Percentiles rank a stretch among this genome's conserved stretches.
These are phyloP conservation scores for Dactylellina sp. DNA, from an alignment of 2,329 filamentous ascomycete genomes.

Conservation along the genomic window DNA sequence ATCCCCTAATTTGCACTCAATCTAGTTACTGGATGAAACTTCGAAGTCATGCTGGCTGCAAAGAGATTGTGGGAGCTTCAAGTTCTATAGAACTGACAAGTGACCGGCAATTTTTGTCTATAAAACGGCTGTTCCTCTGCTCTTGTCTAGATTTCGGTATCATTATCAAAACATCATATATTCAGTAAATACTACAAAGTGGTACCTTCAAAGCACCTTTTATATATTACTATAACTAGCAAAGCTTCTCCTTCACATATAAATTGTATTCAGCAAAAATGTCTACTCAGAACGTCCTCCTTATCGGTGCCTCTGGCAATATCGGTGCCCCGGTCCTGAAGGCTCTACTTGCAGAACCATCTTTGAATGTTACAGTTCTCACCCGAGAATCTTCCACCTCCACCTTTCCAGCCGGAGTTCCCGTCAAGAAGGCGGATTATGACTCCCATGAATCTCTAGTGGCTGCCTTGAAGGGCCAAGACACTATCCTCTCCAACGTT, in stretches of 20 bases:
- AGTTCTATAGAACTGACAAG: too few relatives aligned
- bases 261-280: conserved; percentile 15
- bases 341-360: conserved; percentile 41
- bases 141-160: background rate
- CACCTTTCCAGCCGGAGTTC: conserved; percentile 63
- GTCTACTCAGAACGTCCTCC: conserved; percentile 46
- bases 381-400: conserved; percentile 67
- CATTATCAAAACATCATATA: background rate
- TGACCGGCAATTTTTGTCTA: too few relatives aligned
- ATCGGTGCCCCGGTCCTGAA: conserved; percentile 36
- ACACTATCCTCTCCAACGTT: conserved; percentile 69
- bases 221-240: too few relatives aligned
- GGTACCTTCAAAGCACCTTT: too few relatives aligned
- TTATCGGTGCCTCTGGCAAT: conserved; percentile 50
- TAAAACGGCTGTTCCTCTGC: conserved; percentile 7
- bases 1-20: background rate
- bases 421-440: conserved; percentile 67
- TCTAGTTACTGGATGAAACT: too few relatives aligned
- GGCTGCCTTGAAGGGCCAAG: conserved; percentile 69
- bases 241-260: too few relatives aligned
- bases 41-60: too few relatives aligned
- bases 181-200: background rate
- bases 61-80: too few relatives aligned
- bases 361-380: conserved; percentile 69
- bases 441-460: conserved; percentile 67